A percentile compares a stretch with the other conserved stretches of the same genome.
phyloP scores from a whole-genome alignment of 352 stramenopile genomes.

The Halophytophthora polymorphica region DNA sequence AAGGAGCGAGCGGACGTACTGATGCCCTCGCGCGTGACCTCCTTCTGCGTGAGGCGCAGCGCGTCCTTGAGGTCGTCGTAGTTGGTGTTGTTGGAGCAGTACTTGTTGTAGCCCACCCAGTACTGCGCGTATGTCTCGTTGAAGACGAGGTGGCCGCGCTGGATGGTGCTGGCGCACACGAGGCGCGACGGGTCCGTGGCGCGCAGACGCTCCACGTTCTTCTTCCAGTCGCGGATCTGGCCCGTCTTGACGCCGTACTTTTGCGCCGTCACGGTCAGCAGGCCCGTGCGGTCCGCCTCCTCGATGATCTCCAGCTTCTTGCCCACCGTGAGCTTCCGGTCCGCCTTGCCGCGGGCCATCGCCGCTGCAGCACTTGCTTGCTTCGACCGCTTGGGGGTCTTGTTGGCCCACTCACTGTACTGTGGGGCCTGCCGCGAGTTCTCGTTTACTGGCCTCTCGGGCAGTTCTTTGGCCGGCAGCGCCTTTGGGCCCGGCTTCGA shows the following conservation, averaged over 20 bases:
- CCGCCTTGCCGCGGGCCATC: conserved; percentile 82
- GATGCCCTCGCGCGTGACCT: conserved; percentile 69
- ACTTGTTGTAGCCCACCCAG: conserved; percentile 90
- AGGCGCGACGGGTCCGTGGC: conserved; percentile 78
- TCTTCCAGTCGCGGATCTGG: conserved; percentile 88
- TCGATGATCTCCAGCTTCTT: conserved; percentile 90
- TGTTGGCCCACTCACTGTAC: too few relatives aligned
- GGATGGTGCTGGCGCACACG: conserved; percentile 78
- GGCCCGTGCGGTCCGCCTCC: conserved; percentile 75
- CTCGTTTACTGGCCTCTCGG: conserved; percentile 39
- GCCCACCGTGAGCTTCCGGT: conserved; percentile 75
- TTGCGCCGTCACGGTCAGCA: conserved; percentile 72
- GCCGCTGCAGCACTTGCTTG: conserved; percentile 3
- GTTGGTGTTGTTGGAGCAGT: conserved; percentile 68
- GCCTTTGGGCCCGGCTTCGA: neutral
- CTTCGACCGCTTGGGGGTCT: neutral
- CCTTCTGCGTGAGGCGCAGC: conserved; percentile 67
- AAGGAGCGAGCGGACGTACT: conserved; percentile 44
- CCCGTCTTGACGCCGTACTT: conserved; percentile 86
- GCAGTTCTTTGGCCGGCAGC: conserved; percentile 9
- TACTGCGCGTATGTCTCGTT: conserved; percentile 89
- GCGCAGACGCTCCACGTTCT: conserved; percentile 74
- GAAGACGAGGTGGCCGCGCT: conserved; percentile 81
- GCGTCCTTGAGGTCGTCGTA: conserved; percentile 69
- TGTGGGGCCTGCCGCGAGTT: conserved; percentile 29